phyloP scores from a whole-genome alignment of 352 stramenopile genomes.

The Thalassiosira hispida region DNA sequence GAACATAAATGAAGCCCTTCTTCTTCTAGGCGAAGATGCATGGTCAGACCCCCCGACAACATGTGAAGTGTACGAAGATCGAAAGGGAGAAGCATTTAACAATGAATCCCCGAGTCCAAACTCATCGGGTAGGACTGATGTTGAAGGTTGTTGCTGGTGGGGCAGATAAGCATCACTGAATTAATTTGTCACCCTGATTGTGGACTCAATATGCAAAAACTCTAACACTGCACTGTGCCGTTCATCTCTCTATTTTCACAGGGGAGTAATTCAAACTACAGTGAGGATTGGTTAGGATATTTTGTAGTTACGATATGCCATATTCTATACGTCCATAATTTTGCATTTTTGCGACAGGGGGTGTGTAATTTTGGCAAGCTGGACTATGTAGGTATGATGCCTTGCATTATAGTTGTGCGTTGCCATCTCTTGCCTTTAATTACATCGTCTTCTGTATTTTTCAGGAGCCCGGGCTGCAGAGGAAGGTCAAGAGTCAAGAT shows the following conservation, averaged over 20 bases:
- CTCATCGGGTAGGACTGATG: conserved; percentile 49
- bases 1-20: too few relatives aligned
- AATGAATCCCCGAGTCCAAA: conserved; percentile 33
- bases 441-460: background rate
- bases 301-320: background rate
- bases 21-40: background rate
- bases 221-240: background rate
- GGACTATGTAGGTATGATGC: conserved; percentile 33
- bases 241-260: background rate
- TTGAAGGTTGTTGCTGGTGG: conserved; percentile 60
- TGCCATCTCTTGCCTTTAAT: background rate
- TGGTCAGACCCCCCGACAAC: background rate
- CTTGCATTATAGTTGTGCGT: background rate
- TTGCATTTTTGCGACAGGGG: conserved; percentile 6
- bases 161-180: conserved; percentile 29
- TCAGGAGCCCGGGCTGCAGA: conserved; percentile 24
- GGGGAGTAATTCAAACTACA: conserved; percentile 41
- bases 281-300: background rate
- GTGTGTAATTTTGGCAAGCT: conserved; percentile 67
- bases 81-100: conserved; percentile 43
- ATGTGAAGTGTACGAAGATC: conserved; percentile 37
- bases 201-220: background rate
- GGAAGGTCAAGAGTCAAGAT: conserved; percentile 40
- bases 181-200: background rate
- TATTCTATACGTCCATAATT: conserved; percentile 5